Conservation (phyloP, 225 moss, liverwort and hornwort genomes). For the Pseudoscleropodium purum region DNA sequence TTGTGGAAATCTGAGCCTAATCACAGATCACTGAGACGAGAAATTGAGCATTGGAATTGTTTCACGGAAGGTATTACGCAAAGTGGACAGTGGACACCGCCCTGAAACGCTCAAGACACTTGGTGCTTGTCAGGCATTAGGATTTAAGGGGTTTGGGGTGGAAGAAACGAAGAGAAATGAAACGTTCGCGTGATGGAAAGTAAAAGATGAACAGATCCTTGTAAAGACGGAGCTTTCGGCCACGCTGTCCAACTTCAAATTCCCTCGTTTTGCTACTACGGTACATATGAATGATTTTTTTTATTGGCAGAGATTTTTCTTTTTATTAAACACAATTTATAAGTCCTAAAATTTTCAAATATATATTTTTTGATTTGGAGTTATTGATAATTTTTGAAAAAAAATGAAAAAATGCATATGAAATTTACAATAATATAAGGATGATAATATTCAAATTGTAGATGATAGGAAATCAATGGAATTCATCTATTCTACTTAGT, state of each 20-base stretch:
- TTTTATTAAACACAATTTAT: neutral
- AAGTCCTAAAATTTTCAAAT: neutral
- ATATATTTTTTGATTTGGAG: neutral
- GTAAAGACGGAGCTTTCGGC: neutral
- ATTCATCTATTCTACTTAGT: neutral
- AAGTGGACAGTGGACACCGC: too few relatives aligned
- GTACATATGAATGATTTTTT: neutral
- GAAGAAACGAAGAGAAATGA: too few relatives aligned
- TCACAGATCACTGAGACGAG: too few relatives aligned
- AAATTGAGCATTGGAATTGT: too few relatives aligned
- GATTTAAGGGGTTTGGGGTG: too few relatives aligned
- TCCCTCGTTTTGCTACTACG: neutral
- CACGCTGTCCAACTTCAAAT: too few relatives aligned
- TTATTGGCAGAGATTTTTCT: neutral
- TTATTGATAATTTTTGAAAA: neutral
- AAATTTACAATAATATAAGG: too few relatives aligned
- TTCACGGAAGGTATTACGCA: too few relatives aligned
- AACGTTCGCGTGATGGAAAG: too few relatives aligned
- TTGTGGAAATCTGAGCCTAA: too few relatives aligned
- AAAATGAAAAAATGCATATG: neutral
- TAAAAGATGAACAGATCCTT: neutral
- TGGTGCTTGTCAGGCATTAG: too few relatives aligned
- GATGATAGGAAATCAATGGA: neutral
- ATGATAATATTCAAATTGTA: neutral
- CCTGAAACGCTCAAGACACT: too few relatives aligned